Base-by-base conservation (phyloP, 306 rosid species). In the Urtica urens region DNA sequence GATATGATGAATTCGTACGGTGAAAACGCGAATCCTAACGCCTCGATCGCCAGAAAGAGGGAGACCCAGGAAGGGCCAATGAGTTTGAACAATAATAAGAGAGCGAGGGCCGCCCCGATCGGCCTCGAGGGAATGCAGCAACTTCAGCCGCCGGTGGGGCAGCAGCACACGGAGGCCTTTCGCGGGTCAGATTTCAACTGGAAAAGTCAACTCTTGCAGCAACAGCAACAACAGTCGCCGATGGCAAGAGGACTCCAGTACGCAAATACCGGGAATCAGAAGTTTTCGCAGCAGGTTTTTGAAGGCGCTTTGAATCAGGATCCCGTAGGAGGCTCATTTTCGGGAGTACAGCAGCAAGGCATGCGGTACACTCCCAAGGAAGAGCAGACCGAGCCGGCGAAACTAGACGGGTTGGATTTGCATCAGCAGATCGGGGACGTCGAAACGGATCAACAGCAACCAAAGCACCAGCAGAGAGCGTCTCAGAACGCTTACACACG, bases 261-360 rank as follows among this genome's bases (percentile, higher is more conserved):
- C 70, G 40, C 74, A 25, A 63, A 60, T 62, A 17, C 76, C 21
- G 75, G 87, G 33, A 59, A 63, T 62, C 94, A 79, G 58, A 92
- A 82, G 60, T 73, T 81, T 63, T 11, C 94, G 23, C 87, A 57
- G 46, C 92, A 75, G 72, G 77, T 52, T 62, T 75, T 81, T 53
- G 95, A 90, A 38, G 94, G 87, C 55, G 74, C 61, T 23, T 42
- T 72, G 60, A 84, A 71, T 72, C 99, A 71, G 58, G 99, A 90
- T 24, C 78, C 75, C 39, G 46, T 77, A 22, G 41, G 66, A 38
- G 76, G 78, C 30, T 84, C 68, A 65, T 38, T 80, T 66, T 52
- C 81, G 30, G 74, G 81, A 63, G 93, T 74, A 53, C 81, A 56
- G 50, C n/a, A n/a, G n/a, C n/a, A n/a, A n/a, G 75, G 75, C 38